Percentiles rank a stretch among this genome's conserved stretches.
Evolutionary conservation across 495 filamentous ascomycete species (phyloP).

Genomic region (Penicillium longicatenatum): DNA sequence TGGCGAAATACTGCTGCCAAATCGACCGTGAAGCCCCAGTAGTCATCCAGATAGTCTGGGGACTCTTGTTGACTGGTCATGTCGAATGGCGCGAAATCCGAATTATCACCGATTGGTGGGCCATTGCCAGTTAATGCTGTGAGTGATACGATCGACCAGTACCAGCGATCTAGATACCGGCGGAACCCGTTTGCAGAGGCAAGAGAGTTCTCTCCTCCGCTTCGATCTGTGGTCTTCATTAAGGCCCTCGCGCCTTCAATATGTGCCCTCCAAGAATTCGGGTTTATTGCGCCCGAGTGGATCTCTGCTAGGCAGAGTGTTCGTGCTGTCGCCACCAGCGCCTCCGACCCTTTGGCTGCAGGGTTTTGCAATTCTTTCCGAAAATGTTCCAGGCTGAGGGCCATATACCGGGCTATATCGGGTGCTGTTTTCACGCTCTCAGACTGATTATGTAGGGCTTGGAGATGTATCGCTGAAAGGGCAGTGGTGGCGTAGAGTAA

Average conservation of each 20-base stretch:
- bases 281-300: conserved; percentile 49
- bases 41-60: conserved; percentile 50
- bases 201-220: conserved; percentile 29
- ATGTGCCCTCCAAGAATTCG: conserved; percentile 50
- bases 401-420: conserved; percentile 48
- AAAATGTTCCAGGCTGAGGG: conserved; percentile 48
- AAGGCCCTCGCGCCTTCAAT: conserved; percentile 47
- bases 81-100: conserved; percentile 21
- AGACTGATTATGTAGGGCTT: conserved; percentile 46
- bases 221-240: conserved; percentile 36
- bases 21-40: conserved; percentile 49
- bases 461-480: conserved; percentile 49
- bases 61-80: conserved; percentile 19
- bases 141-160: conserved; percentile 49
- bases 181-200: conserved; percentile 41
- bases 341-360: conserved; percentile 39
- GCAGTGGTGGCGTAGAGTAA: conserved; percentile 50
- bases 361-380: conserved; percentile 46
- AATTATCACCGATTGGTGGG: conserved; percentile 40
- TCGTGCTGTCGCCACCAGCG: conserved; percentile 48
- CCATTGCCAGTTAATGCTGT: conserved; percentile 50
- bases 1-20: conserved; percentile 44
- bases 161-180: conserved; percentile 49
- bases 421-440: conserved; percentile 46
- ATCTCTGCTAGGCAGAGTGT: conserved; percentile 53